Percentiles rank a stretch among this genome's conserved stretches.
Evolutionary conservation across 768 basidiomycete genomes (phyloP).

Genomic region (Trametes meyenii): DNA sequence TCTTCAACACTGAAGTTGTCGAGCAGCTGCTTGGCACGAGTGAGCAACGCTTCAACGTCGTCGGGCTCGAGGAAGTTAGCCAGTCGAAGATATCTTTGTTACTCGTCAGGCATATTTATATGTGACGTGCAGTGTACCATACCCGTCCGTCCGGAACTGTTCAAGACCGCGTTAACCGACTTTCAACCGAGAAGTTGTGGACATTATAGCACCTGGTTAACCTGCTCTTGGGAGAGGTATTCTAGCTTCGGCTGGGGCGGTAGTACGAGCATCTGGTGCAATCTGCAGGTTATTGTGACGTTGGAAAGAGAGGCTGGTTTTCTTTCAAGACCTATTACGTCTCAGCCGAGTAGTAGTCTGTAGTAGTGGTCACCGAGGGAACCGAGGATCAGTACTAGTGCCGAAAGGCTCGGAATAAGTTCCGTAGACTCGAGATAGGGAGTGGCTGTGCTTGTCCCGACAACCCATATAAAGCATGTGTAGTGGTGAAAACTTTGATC

Average conservation of each 20-base stretch:
- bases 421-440: too few species aligned
- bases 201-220: constrained; percentile 50
- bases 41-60: constrained; percentile 63
- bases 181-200: not conserved
- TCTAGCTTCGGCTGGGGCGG: constrained; percentile 32
- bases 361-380: too few species aligned
- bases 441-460: too few species aligned
- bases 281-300: too few species aligned
- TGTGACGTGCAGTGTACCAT: not conserved
- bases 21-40: constrained; percentile 73
- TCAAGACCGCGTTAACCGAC: not conserved
- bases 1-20: constrained; percentile 74
- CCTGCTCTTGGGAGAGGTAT: constrained; percentile 58
- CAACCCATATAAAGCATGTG: too few species aligned
- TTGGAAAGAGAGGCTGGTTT: too few species aligned
- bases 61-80: constrained; percentile 67
- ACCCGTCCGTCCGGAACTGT: constrained; percentile 67
- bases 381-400: too few species aligned
- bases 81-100: constrained; percentile 73
- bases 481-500: too few species aligned
- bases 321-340: too few species aligned
- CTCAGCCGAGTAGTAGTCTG: too few species aligned
- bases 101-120: not conserved
- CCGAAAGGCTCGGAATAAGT: too few species aligned
- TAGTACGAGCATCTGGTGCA: too few species aligned